phyloP scores from a whole-genome alignment of 257 asterid species.

The Verbascum thapsus region DNA sequence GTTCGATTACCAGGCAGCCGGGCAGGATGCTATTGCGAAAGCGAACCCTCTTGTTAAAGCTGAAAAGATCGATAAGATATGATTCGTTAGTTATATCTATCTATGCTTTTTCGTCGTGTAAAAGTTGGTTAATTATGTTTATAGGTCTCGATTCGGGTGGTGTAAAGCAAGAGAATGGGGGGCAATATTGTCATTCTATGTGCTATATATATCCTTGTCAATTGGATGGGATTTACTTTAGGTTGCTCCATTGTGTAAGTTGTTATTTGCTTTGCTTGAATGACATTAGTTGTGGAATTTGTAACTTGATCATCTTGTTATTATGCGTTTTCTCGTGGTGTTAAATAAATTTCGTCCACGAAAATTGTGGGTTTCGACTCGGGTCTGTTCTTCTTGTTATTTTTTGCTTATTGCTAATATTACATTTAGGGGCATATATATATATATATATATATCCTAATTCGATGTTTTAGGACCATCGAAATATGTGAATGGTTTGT shows the following conservation, averaged over 20 bases:
- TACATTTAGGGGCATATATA: too few species aligned
- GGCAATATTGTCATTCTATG: conserved; percentile 23
- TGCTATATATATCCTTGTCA: conserved; percentile 33
- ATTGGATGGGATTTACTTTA: conserved; percentile 32
- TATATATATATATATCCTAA: too few species aligned
- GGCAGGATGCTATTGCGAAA: conserved; percentile 55
- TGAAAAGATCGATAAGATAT: conserved; percentile 55
- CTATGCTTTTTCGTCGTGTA: conserved; percentile 26
- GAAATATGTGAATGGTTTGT: too few species aligned
- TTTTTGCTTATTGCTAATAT: too few species aligned
- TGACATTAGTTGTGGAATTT: conserved; percentile 32
- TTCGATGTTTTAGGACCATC: too few species aligned
- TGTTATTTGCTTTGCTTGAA: conserved; percentile 41
- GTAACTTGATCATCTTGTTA: conserved; percentile 19
- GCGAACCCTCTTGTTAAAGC: conserved; percentile 61
- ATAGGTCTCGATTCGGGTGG: conserved; percentile 26
- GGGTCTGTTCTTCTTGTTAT: too few species aligned
- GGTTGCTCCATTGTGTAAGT: conserved; percentile 43
- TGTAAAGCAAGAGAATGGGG: conserved; percentile 5
- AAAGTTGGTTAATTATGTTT: conserved; percentile 33
- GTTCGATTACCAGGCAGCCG: conserved; percentile 55
- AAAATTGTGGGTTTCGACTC: too few species aligned
- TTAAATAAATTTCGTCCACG: too few species aligned
- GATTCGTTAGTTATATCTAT: conserved; percentile 32
- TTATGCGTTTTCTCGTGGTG: conserved; percentile 16